Conservation (phyloP, 257 asterid species). For the Solanum megistacrolobum region DNA sequence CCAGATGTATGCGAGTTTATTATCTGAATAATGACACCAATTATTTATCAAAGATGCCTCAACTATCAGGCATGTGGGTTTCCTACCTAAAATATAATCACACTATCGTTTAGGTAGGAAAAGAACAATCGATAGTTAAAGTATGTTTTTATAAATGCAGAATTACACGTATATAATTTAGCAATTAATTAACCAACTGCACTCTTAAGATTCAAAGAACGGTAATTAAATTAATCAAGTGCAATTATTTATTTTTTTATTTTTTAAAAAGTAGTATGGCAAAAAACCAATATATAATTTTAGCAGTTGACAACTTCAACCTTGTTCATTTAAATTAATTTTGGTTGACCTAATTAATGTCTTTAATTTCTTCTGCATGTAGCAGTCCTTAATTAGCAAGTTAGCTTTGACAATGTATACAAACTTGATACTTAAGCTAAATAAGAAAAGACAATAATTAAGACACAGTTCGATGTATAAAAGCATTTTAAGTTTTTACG, state of each 20-base stretch:
- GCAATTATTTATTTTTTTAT: not conserved
- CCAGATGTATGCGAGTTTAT: not conserved
- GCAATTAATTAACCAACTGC: not conserved
- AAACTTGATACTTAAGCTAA: not conserved
- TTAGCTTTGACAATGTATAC: not conserved
- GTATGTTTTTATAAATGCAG: not conserved
- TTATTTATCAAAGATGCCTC: not conserved
- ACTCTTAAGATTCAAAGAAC: not conserved
- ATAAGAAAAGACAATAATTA: not conserved
- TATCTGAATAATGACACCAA: not conserved
- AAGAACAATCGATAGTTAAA: not conserved
- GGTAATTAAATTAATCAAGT: not conserved
- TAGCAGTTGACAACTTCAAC: not conserved
- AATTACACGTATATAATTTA: not conserved
- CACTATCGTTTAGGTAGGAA: not conserved
- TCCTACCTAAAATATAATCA: not conserved
- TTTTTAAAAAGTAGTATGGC: not conserved
- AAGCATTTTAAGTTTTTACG: fast-evolving
- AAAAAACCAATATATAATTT: not conserved
- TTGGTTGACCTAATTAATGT: not conserved
- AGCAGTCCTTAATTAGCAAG: not conserved
- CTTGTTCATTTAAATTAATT: not conserved
- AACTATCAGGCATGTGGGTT: not conserved
- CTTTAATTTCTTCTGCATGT: not conserved
- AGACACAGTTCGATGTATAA: fast-evolving